Conservation (phyloP, 192 early-diverging fungal genomes). For the Linnemannia hyalina region DNA sequence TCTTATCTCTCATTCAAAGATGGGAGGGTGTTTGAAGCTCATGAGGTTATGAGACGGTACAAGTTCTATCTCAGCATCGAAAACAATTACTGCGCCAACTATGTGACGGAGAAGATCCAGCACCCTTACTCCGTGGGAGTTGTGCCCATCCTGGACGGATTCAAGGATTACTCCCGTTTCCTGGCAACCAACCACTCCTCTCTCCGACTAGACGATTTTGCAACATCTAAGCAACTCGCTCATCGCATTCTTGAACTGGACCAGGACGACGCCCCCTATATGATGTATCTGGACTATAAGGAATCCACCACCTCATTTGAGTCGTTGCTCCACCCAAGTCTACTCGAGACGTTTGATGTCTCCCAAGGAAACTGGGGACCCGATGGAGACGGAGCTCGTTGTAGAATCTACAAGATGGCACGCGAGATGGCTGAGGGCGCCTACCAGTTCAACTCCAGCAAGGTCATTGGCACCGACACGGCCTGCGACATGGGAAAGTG, state of each 20-base stretch:
- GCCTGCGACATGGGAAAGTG: conserved; percentile 22
- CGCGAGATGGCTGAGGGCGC: conserved; percentile 17
- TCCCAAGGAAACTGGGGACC: background rate
- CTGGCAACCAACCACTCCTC: conserved; percentile 28
- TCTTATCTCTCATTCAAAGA: background rate
- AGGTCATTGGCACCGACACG: conserved; percentile 10
- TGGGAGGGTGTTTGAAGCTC: background rate
- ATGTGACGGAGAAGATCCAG: conserved; percentile 48
- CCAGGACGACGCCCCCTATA: conserved; percentile 17
- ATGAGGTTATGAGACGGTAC: conserved; percentile 20
- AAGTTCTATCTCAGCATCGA: conserved; percentile 51
- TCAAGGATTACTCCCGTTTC: conserved; percentile 42
- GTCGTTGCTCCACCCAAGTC: conserved; percentile 13
- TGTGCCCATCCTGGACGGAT: conserved; percentile 47
- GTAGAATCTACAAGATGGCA: conserved; percentile 16
- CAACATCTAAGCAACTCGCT: conserved; percentile 27
- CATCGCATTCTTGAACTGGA: conserved; percentile 10
- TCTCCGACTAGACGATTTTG: conserved; percentile 40
- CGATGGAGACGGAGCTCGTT: conserved; percentile 10
- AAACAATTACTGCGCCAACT: conserved; percentile 48
- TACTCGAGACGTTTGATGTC: conserved; percentile 7
- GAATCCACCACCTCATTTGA: background rate
- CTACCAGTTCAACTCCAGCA: background rate
- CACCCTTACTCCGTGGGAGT: conserved; percentile 21
- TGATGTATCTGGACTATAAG: conserved; percentile 28